A percentile compares a stretch with the other conserved stretches of the same genome.
Conservation (phyloP, 2,329 filamentous ascomycete genomes). For the Saccharata proteae region DNA sequence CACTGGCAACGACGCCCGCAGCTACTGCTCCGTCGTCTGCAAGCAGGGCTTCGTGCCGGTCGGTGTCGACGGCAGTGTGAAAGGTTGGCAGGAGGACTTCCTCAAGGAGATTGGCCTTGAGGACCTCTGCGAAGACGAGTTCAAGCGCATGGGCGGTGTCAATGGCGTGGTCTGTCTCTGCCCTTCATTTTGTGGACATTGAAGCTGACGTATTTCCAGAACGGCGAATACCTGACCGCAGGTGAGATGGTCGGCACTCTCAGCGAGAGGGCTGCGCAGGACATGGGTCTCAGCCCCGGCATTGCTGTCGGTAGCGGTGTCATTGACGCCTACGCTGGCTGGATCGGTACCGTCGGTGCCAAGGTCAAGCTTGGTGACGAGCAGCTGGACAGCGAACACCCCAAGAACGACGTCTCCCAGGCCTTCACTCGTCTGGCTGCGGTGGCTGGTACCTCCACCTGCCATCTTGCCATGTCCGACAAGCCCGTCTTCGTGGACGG, state of each 20-base stretch:
- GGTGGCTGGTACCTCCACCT: slow-evolving; percentile 93
- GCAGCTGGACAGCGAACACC: slow-evolving; percentile 52
- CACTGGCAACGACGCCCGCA: slow-evolving; percentile 80
- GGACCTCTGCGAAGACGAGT: slow-evolving; percentile 74
- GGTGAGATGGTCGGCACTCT: slow-evolving; percentile 81
- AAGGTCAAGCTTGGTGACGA: slow-evolving; percentile 68
- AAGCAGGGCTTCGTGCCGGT: slow-evolving; percentile 96
- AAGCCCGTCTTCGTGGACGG: slow-evolving; percentile 88
- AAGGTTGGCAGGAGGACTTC: slow-evolving; percentile 97
- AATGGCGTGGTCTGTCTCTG: slow-evolving; percentile 73
- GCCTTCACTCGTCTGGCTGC: slow-evolving; percentile 87
- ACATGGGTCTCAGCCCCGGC: slow-evolving; percentile 74
- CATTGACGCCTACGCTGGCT: slow-evolving; percentile 96
- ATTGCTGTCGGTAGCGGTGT: slow-evolving; percentile 93
- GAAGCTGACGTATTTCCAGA: slow-evolving; percentile 47
- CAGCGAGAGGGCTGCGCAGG: slow-evolving; percentile 67
- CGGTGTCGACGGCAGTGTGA: slow-evolving; percentile 93
- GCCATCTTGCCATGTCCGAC: slow-evolving; percentile 90
- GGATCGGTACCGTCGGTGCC: slow-evolving; percentile 97
- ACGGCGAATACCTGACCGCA: slow-evolving; percentile 79
- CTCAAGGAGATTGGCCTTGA: slow-evolving; percentile 74
- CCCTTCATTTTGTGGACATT: slow-evolving; percentile 10
- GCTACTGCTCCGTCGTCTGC: slow-evolving; percentile 92
- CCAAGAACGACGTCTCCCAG: slow-evolving; percentile 78
- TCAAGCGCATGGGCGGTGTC: slow-evolving; percentile 87